Evolutionary conservation across 352 stramenopile species (phyloP), one percentile per base, ranked within the genome.

Genomic region (Globisporangium emineosum): DNA sequence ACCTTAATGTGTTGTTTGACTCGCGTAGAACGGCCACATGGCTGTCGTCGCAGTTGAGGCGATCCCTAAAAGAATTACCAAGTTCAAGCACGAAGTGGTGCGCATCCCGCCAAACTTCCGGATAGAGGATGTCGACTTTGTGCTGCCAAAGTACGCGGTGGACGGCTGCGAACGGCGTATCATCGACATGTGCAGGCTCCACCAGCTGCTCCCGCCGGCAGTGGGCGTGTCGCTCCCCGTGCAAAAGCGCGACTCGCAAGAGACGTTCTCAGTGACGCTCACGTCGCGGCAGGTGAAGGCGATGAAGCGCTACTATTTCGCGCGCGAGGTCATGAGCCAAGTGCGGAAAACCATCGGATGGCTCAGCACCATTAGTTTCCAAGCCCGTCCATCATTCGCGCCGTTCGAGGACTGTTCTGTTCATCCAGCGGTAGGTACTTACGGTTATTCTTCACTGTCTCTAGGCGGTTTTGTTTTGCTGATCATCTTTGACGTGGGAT

Each of bases 251-350:
- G 30, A 23, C 30, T 57, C 51, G 51, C 32, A 42, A 5, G 19
- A 13, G 8, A 8, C 29, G 23, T 12, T 23, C 10, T 37, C 32
- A 2, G 52, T 42, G 29, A 58, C 29, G 29, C 19, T 58, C 19
- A 45, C 29, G 17, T 58, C 52, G 19, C 52, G 30, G 1, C 52
- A 58, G 30, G 17, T 58, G 15, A 32, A 19, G n/a, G 27, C 33
- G 29, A 58, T 58, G 52, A 58, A 58, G 33, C 52, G 33, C 23
- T 45, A 37, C 30, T 42, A 58, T n/a, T 42, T 58, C 12, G 52
- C 30, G 17, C 30, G 30, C 2, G 23, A 43, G 29, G 17, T 25
- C 15, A 29, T 43, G 19, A 25, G 29, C 19, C 23, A 58, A 7
- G 30, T 32, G 29, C n/a, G 19, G 9, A 27, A 32, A 12, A 6